phyloP scores from a whole-genome alignment of 2,329 filamentous ascomycete species.

The Emericellopsis atlantica region DNA sequence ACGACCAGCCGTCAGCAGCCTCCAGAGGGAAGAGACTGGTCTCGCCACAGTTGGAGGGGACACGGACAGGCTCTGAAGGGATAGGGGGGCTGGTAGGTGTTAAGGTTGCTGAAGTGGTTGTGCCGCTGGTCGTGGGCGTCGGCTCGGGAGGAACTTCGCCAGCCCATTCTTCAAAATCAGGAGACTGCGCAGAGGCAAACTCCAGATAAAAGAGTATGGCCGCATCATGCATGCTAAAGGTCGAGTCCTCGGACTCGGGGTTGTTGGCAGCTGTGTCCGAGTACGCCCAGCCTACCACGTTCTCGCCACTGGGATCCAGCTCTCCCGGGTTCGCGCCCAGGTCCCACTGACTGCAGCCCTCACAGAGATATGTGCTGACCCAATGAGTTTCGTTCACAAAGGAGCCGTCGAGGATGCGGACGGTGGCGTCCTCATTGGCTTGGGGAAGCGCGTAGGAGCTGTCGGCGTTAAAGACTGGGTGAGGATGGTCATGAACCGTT shows the following conservation, averaged over 20 bases:
- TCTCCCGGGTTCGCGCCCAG: constrained; percentile 22
- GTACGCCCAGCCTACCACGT: constrained; percentile 26
- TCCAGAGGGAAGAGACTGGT: constrained; percentile 14
- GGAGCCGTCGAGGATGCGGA: constrained; percentile 21
- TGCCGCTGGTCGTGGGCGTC: not conserved
- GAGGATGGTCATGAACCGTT: not conserved
- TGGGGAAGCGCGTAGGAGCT: constrained; percentile 22
- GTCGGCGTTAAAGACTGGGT: not conserved
- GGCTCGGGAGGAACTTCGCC: not conserved
- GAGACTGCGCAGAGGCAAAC: constrained; percentile 16
- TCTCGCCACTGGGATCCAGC: constrained; percentile 22
- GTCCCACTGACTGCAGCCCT: constrained; percentile 29
- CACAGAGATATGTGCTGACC: constrained; percentile 20
- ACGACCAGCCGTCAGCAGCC: constrained; percentile 20
- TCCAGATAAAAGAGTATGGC: constrained; percentile 27
- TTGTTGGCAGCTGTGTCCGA: constrained; percentile 21
- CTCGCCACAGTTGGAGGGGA: constrained; percentile 1
- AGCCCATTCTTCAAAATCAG: constrained; percentile 13
- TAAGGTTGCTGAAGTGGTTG: not conserved
- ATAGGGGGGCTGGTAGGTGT: constrained; percentile 1
- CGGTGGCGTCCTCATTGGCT: constrained; percentile 15
- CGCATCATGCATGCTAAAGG: constrained; percentile 29
- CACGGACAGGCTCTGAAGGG: not conserved
- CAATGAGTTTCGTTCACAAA: constrained; percentile 18
- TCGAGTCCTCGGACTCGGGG: constrained; percentile 18